phyloP scores from a whole-genome alignment of 192 early-diverging fungal genomes.

The Thamnidium elegans region DNA sequence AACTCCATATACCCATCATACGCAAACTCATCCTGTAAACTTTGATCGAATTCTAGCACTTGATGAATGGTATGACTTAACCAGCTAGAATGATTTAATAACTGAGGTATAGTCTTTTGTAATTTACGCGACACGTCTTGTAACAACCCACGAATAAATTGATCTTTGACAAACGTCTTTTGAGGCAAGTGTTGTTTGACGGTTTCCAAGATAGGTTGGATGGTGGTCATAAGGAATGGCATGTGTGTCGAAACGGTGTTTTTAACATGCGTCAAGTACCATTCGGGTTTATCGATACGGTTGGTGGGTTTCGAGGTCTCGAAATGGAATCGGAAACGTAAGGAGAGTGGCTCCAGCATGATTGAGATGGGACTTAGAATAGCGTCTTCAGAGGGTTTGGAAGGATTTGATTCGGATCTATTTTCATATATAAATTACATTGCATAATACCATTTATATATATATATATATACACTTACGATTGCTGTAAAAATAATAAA shows the following conservation, averaged over 20 bases:
- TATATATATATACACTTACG: conserved; percentile 13
- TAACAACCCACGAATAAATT: conserved; percentile 61
- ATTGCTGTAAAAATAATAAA: conserved; percentile 18
- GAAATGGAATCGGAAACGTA: conserved; percentile 75
- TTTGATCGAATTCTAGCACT: conserved; percentile 63
- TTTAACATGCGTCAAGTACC: conserved; percentile 65
- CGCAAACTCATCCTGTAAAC: conserved; percentile 59
- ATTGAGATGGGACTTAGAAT: conserved; percentile 50
- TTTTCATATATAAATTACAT: background rate
- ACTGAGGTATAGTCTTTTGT: conserved; percentile 42
- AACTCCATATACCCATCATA: conserved; percentile 35
- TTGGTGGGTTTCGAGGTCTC: conserved; percentile 66
- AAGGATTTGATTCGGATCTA: background rate
- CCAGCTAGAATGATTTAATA: conserved; percentile 53
- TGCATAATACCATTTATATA: background rate
- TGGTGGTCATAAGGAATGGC: conserved; percentile 58
- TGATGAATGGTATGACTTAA: conserved; percentile 69
- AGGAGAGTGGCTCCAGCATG: conserved; percentile 57
- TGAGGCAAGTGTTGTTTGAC: conserved; percentile 22
- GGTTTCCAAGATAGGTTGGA: conserved; percentile 58
- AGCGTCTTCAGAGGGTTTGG: background rate
- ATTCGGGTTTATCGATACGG: conserved; percentile 80
- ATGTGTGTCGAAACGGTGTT: conserved; percentile 57
- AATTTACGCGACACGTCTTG: conserved; percentile 58
- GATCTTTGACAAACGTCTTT: conserved; percentile 59